Conservation (phyloP, 2,329 filamentous ascomycete species). For the Monilinia laxa region DNA sequence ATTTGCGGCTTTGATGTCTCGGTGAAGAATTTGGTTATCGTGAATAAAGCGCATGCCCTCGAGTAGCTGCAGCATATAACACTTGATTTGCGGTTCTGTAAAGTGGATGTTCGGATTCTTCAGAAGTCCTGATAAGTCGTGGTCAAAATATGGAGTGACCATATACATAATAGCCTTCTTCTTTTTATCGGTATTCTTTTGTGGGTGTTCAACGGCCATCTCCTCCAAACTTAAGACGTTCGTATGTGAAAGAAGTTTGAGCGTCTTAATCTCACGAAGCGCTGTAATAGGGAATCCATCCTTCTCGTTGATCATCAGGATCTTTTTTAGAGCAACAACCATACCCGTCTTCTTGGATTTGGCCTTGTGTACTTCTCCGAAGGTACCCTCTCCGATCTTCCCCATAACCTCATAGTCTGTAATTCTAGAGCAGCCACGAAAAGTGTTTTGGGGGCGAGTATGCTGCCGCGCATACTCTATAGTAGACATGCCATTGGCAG, state of each 20-base stretch:
- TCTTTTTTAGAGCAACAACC: constrained; percentile 92
- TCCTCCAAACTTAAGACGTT: constrained; percentile 88
- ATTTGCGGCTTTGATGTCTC: constrained; percentile 99
- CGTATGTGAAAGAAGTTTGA: constrained; percentile 89
- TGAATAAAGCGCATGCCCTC: constrained; percentile 89
- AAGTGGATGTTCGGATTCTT: constrained; percentile 91
- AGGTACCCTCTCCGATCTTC: constrained; percentile 92
- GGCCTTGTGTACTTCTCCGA: constrained; percentile 95
- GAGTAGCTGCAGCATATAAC: constrained; percentile 91
- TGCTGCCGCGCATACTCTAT: constrained; percentile 31
- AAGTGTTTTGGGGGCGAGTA: constrained; percentile 43
- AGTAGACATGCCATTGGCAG: constrained; percentile 32
- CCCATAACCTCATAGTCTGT: constrained; percentile 74
- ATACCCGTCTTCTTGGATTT: constrained; percentile 71
- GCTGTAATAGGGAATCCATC: constrained; percentile 99
- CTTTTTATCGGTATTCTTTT: constrained; percentile 63
- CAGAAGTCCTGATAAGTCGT: constrained; percentile 93
- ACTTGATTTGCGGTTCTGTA: constrained; percentile 90
- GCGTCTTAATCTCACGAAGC: constrained; percentile 92
- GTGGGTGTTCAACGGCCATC: constrained; percentile 85
- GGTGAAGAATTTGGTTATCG: constrained; percentile 83
- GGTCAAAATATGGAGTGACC: constrained; percentile 98
- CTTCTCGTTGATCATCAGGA: constrained; percentile 99
- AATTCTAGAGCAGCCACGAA: constrained; percentile 82
- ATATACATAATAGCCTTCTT: constrained; percentile 93